Conservation (phyloP, 352 stramenopile genomes). For the Phytophthora citrophthora region DNA sequence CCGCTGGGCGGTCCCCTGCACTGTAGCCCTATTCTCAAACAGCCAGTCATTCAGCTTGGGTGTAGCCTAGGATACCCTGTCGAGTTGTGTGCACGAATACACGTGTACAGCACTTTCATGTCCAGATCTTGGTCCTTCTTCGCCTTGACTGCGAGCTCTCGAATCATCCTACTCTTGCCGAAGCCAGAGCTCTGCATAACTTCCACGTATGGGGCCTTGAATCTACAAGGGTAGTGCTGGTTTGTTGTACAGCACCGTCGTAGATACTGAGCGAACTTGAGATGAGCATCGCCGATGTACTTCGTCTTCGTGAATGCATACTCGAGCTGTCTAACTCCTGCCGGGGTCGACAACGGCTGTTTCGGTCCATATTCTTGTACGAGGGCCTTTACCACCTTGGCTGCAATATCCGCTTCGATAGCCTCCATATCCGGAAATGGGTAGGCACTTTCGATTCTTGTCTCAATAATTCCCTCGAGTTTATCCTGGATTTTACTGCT, state of each 20-base stretch:
- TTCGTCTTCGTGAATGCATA: too few species aligned
- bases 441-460: too few species aligned
- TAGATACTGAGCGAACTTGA: slow-evolving; percentile 13
- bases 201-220: slow-evolving; percentile 10
- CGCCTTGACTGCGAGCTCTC: slow-evolving; percentile 12
- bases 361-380: too few species aligned
- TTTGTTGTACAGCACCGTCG: slow-evolving; percentile 11
- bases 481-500: too few species aligned
- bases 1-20: not conserved
- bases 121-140: not conserved
- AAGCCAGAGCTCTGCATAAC: slow-evolving; percentile 22
- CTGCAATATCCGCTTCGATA: too few species aligned
- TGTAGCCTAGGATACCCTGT: slow-evolving; percentile 12
- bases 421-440: too few species aligned
- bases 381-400: too few species aligned
- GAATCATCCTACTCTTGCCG: slow-evolving; percentile 14
- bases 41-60: slow-evolving; percentile 1
- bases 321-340: too few species aligned
- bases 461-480: too few species aligned
- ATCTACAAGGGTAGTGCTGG: not conserved
- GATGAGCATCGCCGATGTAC: too few species aligned
- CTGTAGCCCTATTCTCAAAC: not conserved
- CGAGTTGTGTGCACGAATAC: slow-evolving; percentile 3
- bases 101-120: slow-evolving; percentile 21
- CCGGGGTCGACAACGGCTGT: too few species aligned